Evolutionary conservation across 2,329 filamentous ascomycete species (phyloP), one percentile per base, ranked within the genome.

Genomic region (Ustulina deusta): DNA sequence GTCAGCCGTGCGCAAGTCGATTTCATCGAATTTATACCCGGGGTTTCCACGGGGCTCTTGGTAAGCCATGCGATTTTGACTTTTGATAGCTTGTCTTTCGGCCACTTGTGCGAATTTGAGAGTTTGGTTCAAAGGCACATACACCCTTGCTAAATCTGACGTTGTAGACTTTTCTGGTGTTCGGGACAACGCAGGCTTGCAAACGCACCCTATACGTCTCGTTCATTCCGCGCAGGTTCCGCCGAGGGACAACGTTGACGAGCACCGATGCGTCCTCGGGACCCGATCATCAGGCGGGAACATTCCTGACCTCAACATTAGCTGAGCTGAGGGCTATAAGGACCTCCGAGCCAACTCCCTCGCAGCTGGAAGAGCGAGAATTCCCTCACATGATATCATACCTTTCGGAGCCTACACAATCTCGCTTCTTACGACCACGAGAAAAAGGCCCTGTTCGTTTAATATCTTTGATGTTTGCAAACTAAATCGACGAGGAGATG

Each of bases 1-100:
- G 67, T 72, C 3, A 62, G 49, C 6, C 67, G 60, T 17, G 75
- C 79, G 1, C 76, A 73, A 6, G 64, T 55, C 11, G 79, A 81
- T 56, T 76, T 81, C 17, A 6, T 79, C 0, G 61, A 78, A 17
- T 82, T 81, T 46, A 73, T 78, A 56, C 74, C 76, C 1, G 76
- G 75, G 0, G 74, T 74, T 42, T 73, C 73, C 0, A 66, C 72
- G 7, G 74, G 76, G 44, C 58, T 77, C 22, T 67, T 78, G 7
- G 75, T 77, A 67, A 67, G 73, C 69, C 25, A 40, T 9, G 2
- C 11, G 1, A 46, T 1, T 15, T 10, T 36, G 13, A 27, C 29
- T 40, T 29, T 25, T 25, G 6, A 32, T 27, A 1, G 1, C 1
- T 22, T 40, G 6, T 38, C 9, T 29, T 52, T 27, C 29, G 32